Percentiles rank a stretch among this genome's conserved stretches.
These are phyloP conservation scores for Russula foetens DNA, from an alignment of 768 basidiomycete species.

Conservation along the genomic window DNA sequence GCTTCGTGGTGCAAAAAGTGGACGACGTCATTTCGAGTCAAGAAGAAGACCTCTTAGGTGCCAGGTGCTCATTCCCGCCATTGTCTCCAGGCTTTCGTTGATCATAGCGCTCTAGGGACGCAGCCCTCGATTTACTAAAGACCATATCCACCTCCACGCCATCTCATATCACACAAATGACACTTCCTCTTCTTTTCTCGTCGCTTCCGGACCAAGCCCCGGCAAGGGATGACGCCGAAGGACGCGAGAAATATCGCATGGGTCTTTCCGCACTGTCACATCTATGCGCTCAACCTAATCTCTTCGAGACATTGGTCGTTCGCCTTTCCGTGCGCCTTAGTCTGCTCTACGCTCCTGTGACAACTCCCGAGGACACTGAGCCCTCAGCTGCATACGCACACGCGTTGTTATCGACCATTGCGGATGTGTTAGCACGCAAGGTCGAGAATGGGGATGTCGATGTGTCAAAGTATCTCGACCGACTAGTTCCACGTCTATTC, in stretches of 20 bases:
- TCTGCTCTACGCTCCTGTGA: slow-evolving; percentile 41
- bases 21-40: slow-evolving; percentile 58
- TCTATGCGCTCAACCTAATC: slow-evolving; percentile 61
- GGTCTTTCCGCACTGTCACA: slow-evolving; percentile 58
- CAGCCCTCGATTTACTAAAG: slow-evolving; percentile 53
- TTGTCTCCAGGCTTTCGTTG: not conserved
- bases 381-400: slow-evolving; percentile 77
- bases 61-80: slow-evolving; percentile 34
- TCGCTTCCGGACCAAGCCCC: slow-evolving; percentile 66
- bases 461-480: slow-evolving; percentile 72
- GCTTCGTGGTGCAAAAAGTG: slow-evolving; percentile 68
- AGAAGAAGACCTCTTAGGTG: slow-evolving; percentile 31
- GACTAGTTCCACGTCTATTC: slow-evolving; percentile 63
- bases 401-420: slow-evolving; percentile 66
- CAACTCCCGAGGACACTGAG: slow-evolving; percentile 39
- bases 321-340: slow-evolving; percentile 74
- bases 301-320: slow-evolving; percentile 82
- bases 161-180: slow-evolving; percentile 58
- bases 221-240: slow-evolving; percentile 38
- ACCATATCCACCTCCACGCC: slow-evolving; percentile 53
- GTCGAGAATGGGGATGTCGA: slow-evolving; percentile 47
- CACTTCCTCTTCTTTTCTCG: slow-evolving; percentile 73
- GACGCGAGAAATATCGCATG: slow-evolving; percentile 59
- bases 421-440: slow-evolving; percentile 50
- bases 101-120: slow-evolving; percentile 36